Evolutionary conservation across 345 rosid genomes (phyloP), one percentile per base, ranked within the genome.

Genomic region (Triadica sebifera): DNA sequence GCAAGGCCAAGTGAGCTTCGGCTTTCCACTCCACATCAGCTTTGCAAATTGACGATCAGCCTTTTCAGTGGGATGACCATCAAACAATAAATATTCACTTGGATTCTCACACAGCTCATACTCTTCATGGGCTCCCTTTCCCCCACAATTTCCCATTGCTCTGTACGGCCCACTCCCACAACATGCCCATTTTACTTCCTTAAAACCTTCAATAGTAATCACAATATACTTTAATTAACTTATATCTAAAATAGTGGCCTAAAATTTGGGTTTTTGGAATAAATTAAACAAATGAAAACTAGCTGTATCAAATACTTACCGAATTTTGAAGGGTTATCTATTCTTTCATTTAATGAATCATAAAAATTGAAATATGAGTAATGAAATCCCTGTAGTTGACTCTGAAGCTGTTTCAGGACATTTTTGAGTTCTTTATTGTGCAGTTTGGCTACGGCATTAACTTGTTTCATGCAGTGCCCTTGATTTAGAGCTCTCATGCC

Each of bases 101-200:
- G 83, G 80, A 51, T 73, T 17, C 4, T 41, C 58, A 49, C 71
- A 67, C 8, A 67, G 3, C 50, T 67, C 45, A 19, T 12, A 67
- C 12, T 13, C 38, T 65, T 45, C 22, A 12, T 2, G 5, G 0
- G 12, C 6, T 29, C 41, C 56, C 1, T 12, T 65, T 1, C 70
- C 58, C n/a, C 71, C 71, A 67, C 71, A 67, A 5, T 50, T 50
- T 25, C 45, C 57, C 15, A 4, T 49, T 63, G 74, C 85, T 0
- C 71, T 25, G 4, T 74, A 73, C 0, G 41, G 41, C 8, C 85
- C 82, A 2, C 34, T 58, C 5, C 85, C 85, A 24, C 81, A 82
- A n/a, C 85, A 79, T 15, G 83, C 85, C 0, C 15, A 5, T 15
- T 69, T 62, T 15, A 20, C 72, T 5, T 51, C 81, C 60, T 79